phyloP scores from a whole-genome alignment of 345 rosid species.

The Citrus reticulata region DNA sequence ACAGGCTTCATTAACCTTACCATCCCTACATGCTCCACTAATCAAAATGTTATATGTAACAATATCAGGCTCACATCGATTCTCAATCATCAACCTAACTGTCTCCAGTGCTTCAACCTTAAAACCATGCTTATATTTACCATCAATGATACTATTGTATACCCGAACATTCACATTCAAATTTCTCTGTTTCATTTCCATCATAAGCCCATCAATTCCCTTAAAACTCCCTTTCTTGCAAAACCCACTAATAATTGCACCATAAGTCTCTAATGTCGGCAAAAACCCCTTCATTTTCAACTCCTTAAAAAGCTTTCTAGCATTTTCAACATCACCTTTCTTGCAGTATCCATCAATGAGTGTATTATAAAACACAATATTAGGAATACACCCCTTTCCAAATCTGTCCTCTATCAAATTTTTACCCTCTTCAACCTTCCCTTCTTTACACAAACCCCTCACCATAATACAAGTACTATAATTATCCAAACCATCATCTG shows the following conservation, averaged over 20 bases:
- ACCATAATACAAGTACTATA: slow-evolving; percentile 64
- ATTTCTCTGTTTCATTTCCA: slow-evolving; percentile 67
- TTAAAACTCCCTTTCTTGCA: slow-evolving; percentile 58
- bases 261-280: slow-evolving; percentile 63
- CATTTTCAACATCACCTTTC: slow-evolving; percentile 43
- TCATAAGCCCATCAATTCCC: slow-evolving; percentile 51
- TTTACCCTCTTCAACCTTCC: slow-evolving; percentile 61
- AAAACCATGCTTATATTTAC: slow-evolving; percentile 46
- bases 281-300: slow-evolving; percentile 65
- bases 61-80: slow-evolving; percentile 63
- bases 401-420: slow-evolving; percentile 61
- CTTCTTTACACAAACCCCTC: slow-evolving; percentile 69
- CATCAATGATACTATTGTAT: slow-evolving; percentile 55
- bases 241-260: slow-evolving; percentile 54
- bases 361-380: slow-evolving; percentile 70
- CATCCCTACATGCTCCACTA: slow-evolving; percentile 49
- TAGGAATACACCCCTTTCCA: slow-evolving; percentile 80
- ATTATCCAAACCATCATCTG: slow-evolving; percentile 55
- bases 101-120: slow-evolving; percentile 35
- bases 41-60: slow-evolving; percentile 64
- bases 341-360: slow-evolving; percentile 71
- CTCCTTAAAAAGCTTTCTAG: slow-evolving; percentile 46
- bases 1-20: slow-evolving; percentile 49
- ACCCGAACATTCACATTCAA: slow-evolving; percentile 38
- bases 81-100: slow-evolving; percentile 46